Evolutionary conservation across 768 basidiomycete species (phyloP), one percentile per base, ranked within the genome.

Genomic region (Termitomyces sp.): DNA sequence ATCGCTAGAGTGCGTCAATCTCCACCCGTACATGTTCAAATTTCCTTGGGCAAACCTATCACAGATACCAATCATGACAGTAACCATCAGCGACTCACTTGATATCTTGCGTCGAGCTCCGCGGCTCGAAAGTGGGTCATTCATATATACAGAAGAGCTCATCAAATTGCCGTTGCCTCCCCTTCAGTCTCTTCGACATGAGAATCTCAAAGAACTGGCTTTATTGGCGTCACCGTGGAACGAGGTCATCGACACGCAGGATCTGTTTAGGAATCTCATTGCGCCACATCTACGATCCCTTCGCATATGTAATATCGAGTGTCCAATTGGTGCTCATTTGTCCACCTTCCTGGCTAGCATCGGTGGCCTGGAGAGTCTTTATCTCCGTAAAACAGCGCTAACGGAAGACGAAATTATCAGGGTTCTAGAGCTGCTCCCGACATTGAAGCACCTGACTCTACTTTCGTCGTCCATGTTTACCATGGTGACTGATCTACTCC

Each of bases 301-400:
- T 35, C 72, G 70, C 14, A 76, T 77, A 50, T 76, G 75, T 62
- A 78, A 77, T 58, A 61, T 77, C 50, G 70, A 69, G 52, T 69
- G 71, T 43, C 67, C 70, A 12, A 73, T 77, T 49, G 69, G 69
- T 4, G 41, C 68, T 10, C 69, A 71, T 30, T 71, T 78, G 35
- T 65, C 67, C 12, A 62, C 67, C 26, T 78, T 78, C 62, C 65
- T 78, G 5, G 70, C 74, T 2, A 65, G 70, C 44, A 54, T 75
- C 13, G 60, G 69, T 35, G 68, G 67, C 13, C 61, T 78, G 35
- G 67, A 70, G 58, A 72, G 69, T 8, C 68, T 78, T n/a, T 75
- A 75, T 60, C 68, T 78, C 4, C 70, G 77, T 35, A 75, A 74
- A 59, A 77, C 73, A n/a, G 66, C 72, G 3, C 46, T 74, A 23